Base-by-base conservation (phyloP, 2,329 filamentous ascomycete genomes). In the Furcasterigmium sp. region DNA sequence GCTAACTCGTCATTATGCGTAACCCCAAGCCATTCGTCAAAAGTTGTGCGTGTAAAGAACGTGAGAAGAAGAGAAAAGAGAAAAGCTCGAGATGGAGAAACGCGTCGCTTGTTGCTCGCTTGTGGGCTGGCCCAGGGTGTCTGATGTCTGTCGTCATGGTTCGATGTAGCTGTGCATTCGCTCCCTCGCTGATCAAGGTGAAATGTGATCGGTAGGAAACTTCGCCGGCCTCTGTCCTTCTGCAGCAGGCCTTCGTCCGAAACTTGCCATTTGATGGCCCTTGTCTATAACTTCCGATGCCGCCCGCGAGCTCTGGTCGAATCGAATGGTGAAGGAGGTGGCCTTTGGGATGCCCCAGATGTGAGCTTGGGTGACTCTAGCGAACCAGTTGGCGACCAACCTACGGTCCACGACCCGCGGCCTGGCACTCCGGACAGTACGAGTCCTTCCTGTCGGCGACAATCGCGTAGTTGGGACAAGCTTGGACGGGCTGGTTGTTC, bases 341-440 rank as follows among this genome's bases (percentile, higher is more conserved):
- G 21, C 11, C 35, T 37, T 41, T 41, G 29, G 18, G 11, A 35
- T 19, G 30, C 21, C 32, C 20, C 29, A 18, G 17, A 26, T 9
- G 41, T 43, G 41, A 43, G 23, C 38, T 29, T 18, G 30, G 20
- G 11, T 14, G 26, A 17, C 34, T 20, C 10, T 17, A 26, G 11
- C 25, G 26, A 8, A 34, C 34, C 37, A 36, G 28, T 11, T 26
- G 30, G 41, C 37, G 32, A 48, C 48, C 45, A 34, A 50, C 46
- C 48, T 50, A 50, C 46, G 44, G 35, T 42, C 26, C 26, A 29
- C 41, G 37, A 7, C 46, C 46, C 17, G 41, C 28, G n/a, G 18
- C 15, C 29, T 46, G 41, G 39, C 46, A 48, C 11, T 25, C 32
- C 23, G 36, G 42, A 25, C 47, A 48, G 28, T 20, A 37, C 5